These are phyloP conservation scores for Puccinia sorghi DNA, from an alignment of 1,284 basidiomycete genomes.

Conservation along the genomic window DNA sequence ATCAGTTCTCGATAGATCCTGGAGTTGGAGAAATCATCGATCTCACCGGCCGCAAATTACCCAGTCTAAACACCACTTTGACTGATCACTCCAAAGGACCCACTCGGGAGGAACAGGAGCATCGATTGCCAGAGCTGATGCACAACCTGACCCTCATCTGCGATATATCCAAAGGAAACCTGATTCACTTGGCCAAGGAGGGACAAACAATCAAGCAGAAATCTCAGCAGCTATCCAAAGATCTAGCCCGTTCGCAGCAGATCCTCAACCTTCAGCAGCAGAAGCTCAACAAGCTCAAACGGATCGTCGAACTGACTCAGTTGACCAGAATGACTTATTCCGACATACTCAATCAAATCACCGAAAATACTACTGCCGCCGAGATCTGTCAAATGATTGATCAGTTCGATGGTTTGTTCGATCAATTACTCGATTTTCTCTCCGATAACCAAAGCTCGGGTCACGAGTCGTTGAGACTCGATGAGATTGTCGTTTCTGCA, in stretches of 20 bases:
- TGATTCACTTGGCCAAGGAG: slow-evolving; percentile 84
- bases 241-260: slow-evolving; percentile 69
- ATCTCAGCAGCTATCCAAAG: slow-evolving; percentile 71
- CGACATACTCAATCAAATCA: slow-evolving; percentile 32
- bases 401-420: slow-evolving; percentile 70
- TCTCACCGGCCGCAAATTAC: slow-evolving; percentile 83
- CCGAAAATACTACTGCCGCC: slow-evolving; percentile 18
- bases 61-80: slow-evolving; percentile 71
- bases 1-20: slow-evolving; percentile 59
- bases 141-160: slow-evolving; percentile 88
- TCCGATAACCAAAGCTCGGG: slow-evolving; percentile 64
- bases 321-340: slow-evolving; percentile 31
- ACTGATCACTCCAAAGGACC: slow-evolving; percentile 64
- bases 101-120: slow-evolving; percentile 36
- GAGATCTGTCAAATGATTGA: slow-evolving; percentile 69
- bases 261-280: slow-evolving; percentile 62
- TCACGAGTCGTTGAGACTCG: slow-evolving; percentile 61
- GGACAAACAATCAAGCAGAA: slow-evolving; percentile 78
- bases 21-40: slow-evolving; percentile 85
- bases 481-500: slow-evolving; percentile 88
- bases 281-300: slow-evolving; percentile 52
- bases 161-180: slow-evolving; percentile 75
- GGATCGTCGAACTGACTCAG: slow-evolving; percentile 43
- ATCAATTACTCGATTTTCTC: slow-evolving; percentile 75
- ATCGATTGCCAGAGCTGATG: slow-evolving; percentile 81